Evolutionary conservation across 306 rosid genomes (phyloP).

Genomic region (Quercus gilva): DNA sequence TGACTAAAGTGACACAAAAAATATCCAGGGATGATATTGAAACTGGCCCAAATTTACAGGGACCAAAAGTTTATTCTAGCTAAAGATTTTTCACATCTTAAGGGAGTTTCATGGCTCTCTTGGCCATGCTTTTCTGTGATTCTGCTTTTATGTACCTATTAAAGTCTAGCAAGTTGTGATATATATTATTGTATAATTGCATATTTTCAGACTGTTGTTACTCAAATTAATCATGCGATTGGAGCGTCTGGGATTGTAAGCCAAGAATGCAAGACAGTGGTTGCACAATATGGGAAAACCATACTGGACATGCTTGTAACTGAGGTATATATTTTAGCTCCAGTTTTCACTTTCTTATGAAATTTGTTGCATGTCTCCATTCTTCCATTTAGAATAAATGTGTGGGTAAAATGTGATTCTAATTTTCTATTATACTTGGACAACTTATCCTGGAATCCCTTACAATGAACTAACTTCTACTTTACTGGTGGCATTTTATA

Average conservation of each 20-base stretch:
- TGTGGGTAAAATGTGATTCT: background rate
- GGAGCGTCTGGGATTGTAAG: constrained; percentile 35
- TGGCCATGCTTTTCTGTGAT: background rate
- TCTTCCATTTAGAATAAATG: background rate
- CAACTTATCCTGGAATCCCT: background rate
- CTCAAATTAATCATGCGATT: constrained; percentile 42
- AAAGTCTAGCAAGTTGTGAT: background rate
- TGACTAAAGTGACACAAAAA: too few relatives aligned
- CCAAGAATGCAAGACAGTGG: constrained; percentile 39
- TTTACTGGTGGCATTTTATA: constrained; percentile 11
- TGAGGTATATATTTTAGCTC: constrained; percentile 13
- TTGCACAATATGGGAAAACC: constrained; percentile 31
- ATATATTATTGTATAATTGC: background rate
- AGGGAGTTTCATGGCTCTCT: background rate
- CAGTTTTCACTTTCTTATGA: background rate
- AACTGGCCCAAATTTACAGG: too few relatives aligned
- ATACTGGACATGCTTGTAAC: constrained; percentile 32
- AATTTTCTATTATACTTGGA: background rate
- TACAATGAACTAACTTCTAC: background rate
- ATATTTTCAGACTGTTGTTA: constrained; percentile 22
- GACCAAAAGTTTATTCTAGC: too few relatives aligned
- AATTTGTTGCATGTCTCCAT: background rate
- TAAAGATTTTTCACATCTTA: background rate
- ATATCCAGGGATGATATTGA: too few relatives aligned
- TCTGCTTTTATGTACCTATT: background rate